Evolutionary conservation across 257 asterid species (phyloP).

Genomic region (Nicotiana knightiana): DNA sequence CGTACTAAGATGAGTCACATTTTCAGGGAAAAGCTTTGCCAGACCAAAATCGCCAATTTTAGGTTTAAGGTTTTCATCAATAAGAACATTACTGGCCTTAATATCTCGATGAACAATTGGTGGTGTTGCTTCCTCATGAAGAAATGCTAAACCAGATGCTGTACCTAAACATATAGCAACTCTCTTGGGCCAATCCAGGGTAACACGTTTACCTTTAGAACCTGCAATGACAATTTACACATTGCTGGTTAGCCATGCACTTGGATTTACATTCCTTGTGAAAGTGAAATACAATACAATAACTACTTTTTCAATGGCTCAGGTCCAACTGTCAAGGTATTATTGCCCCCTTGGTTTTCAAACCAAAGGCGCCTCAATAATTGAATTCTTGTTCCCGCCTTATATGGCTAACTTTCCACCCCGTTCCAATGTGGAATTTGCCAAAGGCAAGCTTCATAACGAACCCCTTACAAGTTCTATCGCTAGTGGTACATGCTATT

Average conservation of each 20-base stretch:
- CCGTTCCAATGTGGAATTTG: background rate
- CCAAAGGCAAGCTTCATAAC: background rate
- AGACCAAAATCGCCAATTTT: conserved; percentile 83
- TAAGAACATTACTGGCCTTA: conserved; percentile 85
- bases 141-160: conserved; percentile 77
- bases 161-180: conserved; percentile 62
- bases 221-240: conserved; percentile 26
- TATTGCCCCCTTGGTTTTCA: background rate
- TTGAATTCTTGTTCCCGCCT: background rate
- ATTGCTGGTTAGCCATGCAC: background rate
- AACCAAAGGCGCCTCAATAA: background rate
- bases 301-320: background rate
- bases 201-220: conserved; percentile 31
- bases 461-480: background rate
- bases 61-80: conserved; percentile 55
- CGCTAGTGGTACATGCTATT: background rate
- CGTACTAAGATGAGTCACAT: conserved; percentile 82
- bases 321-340: background rate
- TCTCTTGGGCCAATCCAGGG: conserved; percentile 66
- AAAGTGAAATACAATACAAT: background rate
- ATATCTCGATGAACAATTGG: conserved; percentile 77
- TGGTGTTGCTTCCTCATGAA: conserved; percentile 71
- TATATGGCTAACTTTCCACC: background rate
- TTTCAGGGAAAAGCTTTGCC: conserved; percentile 86
- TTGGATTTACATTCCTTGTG: background rate